Evolutionary conservation across 352 stramenopile genomes (phyloP).

Genomic region (Pythium phragmitis): DNA sequence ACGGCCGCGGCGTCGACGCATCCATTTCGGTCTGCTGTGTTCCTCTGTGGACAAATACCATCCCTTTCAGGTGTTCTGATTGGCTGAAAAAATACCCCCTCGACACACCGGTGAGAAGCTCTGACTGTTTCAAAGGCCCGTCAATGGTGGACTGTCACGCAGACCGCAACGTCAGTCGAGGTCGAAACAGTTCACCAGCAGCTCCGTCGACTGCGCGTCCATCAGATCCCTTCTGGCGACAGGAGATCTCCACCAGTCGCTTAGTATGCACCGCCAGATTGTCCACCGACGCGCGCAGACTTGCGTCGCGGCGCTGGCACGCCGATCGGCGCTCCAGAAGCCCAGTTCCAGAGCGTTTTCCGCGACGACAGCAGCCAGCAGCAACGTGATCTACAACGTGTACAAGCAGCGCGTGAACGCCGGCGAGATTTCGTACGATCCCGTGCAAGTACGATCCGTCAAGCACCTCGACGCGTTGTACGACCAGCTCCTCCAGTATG

Average conservation of each 20-base stretch:
- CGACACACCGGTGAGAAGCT: too few species aligned
- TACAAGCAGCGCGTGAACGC: slow-evolving; percentile 62
- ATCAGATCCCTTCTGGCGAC: background rate
- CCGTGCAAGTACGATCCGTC: slow-evolving; percentile 63
- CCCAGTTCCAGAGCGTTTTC: background rate
- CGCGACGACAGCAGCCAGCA: background rate
- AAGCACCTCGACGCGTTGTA: slow-evolving; percentile 66
- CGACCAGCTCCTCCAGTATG: slow-evolving; percentile 50
- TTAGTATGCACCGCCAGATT: slow-evolving; percentile 19
- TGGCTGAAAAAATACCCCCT: background rate
- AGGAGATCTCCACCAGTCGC: background rate
- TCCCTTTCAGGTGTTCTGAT: background rate
- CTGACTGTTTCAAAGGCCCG: too few species aligned
- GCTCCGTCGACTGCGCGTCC: background rate
- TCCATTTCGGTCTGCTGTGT: background rate
- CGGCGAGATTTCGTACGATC: slow-evolving; percentile 65
- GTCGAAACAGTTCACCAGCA: background rate
- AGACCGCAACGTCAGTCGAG: slow-evolving; percentile 20
- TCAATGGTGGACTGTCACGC: too few species aligned
- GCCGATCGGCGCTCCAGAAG: slow-evolving; percentile 13
- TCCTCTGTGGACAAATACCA: background rate
- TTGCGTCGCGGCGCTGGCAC: slow-evolving; percentile 14
- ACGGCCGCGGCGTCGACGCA: slow-evolving; percentile 7
- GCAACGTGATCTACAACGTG: slow-evolving; percentile 38
- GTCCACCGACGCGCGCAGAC: slow-evolving; percentile 7